Base-by-base conservation (phyloP, 108 stramenopile genomes). In the Conticribra weissflogii region DNA sequence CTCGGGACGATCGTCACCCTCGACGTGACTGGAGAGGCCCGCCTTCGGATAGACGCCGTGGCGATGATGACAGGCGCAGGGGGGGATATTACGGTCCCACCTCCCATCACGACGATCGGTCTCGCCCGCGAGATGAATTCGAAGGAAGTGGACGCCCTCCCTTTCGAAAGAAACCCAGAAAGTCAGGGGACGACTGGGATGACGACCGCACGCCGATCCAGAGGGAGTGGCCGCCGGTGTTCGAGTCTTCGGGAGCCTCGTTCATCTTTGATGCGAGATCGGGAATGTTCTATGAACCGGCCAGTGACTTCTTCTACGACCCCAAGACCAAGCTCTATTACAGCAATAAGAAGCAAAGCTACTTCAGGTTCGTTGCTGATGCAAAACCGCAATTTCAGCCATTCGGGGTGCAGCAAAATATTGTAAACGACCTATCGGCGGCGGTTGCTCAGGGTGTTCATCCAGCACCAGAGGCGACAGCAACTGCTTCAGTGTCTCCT, bases 271-370 rank as follows among this genome's bases (percentile, higher is more conserved):
- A 94, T 68, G 51, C 82, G 17, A 63, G 87, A 23, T 85, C 86
- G 2, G 87, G 82, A n/a, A 88, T 90, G 83, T 94, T 94, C 57
- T 91, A 90, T 57, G 86, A 94, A 54, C 79, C 84, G n/a, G 16
- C 66, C 0, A 83, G 82, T 48, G 82, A 91, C 60, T 94, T 94
- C 49, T 94, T 88, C 57, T 91, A 89, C 58, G 90, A 91, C 66
- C 93, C 93, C 44, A 91, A 91, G 63, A 85, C 82, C 33, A 91
- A 91, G 47, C 60, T 91, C 7, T 94, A 94, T 59, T 91, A 90
- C 55, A 76, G 83, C 21, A 89, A 83, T 46, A 79, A 87, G 44
- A 73, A 76, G 68, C 52, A 52, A 53, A 53, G 67, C 9, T 94
- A 94, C 61, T 94, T 78, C 60, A 72, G 69, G 8, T 87, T 86